Evolutionary conservation across 345 rosid genomes (phyloP).

Genomic region (Eucalyptus erythrocorys): DNA sequence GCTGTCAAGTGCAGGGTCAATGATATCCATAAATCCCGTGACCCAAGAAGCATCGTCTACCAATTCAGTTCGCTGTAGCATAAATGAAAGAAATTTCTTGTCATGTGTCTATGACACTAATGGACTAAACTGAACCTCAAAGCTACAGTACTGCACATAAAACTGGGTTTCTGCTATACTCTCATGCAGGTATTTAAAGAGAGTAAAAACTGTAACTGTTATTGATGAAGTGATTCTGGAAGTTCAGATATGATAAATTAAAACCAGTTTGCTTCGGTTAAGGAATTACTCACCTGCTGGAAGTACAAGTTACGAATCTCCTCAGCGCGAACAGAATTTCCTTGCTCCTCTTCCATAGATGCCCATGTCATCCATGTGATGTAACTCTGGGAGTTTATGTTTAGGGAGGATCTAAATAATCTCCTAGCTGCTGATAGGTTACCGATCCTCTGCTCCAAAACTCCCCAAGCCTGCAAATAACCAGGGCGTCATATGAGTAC

Average conservation of each 20-base stretch:
- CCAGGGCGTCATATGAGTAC: background rate
- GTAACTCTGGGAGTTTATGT: conserved; percentile 80
- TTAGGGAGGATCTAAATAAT: conserved; percentile 74
- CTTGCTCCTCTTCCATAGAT: conserved; percentile 88
- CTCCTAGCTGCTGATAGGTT: conserved; percentile 82
- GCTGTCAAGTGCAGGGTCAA: conserved; percentile 89
- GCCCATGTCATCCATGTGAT: conserved; percentile 99
- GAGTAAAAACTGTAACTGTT: background rate
- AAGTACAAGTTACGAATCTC: conserved; percentile 88
- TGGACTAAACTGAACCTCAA: background rate
- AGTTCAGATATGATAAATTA: background rate
- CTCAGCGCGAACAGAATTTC: conserved; percentile 84
- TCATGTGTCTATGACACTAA: background rate
- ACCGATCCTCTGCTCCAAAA: conserved; percentile 82
- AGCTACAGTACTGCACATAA: background rate
- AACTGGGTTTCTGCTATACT: background rate
- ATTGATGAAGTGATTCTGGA: background rate
- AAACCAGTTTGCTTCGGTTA: background rate
- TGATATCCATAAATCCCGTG: conserved; percentile 65
- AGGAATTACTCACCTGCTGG: conserved; percentile 64
- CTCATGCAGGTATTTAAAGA: background rate
- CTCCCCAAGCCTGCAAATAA: conserved; percentile 81
- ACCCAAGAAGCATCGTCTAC: conserved; percentile 96
- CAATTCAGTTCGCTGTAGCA: conserved; percentile 71
- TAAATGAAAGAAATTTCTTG: background rate